Evolutionary conservation across 139 green algal species (phyloP), one percentile per base, ranked within the genome.

Genomic region (Haematococcus sp.): DNA sequence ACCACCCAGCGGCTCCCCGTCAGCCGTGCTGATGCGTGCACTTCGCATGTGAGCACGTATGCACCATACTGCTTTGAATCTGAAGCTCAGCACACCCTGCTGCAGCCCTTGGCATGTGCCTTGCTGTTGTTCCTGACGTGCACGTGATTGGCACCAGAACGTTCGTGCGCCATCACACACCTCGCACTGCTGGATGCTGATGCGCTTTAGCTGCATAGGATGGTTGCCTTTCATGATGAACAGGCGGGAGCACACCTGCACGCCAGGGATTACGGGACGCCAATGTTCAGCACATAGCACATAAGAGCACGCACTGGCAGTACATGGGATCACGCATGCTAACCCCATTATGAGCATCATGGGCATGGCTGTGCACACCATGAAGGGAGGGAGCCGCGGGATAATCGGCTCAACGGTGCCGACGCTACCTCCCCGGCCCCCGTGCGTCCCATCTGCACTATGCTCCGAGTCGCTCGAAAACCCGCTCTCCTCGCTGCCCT

Each of bases 211-310:
- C 54, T 70, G 70, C 22, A 82, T 44, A 3, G 25, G 61, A 11
- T 58, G 35, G 44, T 35, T 79, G 31, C 34, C 27, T 3, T 30
- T 23, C 17, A 32, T 4, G 17, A 44, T 30, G 19, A 78, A 84
- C 17, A 84, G 60, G n/a, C 80, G 70, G 2, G 61, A 73, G 73
- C 79, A 83, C 16, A 83, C 64, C 79, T 84, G 63, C 33, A 51
- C 2, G 33, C 25, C 58, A 65, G n/a, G 34, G 11, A 11, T 40
- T 35, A 28, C 28, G 54, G 54, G 28, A 61, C 4, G 11, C 27
- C 4, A 20, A 61, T 32, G 54, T 4, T 32, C 27, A 23, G 13
- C 54, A 9, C 11, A 32, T 7, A n/a, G 54, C 54, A 61, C 54
- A 20, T 61, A 23, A n/a, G 28, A 61, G 4, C 27, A 23, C 22